phyloP scores from a whole-genome alignment of 208 protist species.

The Acanthamoeba healyi region DNA sequence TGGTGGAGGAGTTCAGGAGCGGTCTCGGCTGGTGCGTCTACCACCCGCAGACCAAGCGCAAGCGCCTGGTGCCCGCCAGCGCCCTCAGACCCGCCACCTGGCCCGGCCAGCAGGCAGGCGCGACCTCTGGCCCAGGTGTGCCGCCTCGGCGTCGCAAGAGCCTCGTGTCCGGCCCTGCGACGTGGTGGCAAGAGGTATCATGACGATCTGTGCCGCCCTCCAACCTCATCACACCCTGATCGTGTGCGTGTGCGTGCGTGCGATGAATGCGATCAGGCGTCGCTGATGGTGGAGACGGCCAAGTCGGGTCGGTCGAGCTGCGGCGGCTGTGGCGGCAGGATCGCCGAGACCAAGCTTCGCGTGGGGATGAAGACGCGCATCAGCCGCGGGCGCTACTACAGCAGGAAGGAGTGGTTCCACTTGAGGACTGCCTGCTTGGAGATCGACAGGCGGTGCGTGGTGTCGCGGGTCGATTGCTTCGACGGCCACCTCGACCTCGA shows the following conservation, averaged over 20 bases:
- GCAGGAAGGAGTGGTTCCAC: constrained; percentile 59
- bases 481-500: not conserved
- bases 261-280: not conserved
- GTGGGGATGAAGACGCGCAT: constrained; percentile 19
- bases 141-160: too few relatives aligned
- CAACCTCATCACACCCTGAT: not conserved
- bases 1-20: not conserved
- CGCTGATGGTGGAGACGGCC: constrained; percentile 9
- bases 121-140: too few relatives aligned
- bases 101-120: too few relatives aligned
- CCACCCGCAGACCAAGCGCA: not conserved
- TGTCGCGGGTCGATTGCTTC: not conserved
- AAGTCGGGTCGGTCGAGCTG: not conserved
- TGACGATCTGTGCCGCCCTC: not conserved
- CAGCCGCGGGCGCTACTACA: not conserved
- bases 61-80: not conserved
- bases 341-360: not conserved
- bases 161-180: not conserved
- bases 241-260: too few relatives aligned
- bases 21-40: not conserved
- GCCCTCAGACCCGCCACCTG: not conserved
- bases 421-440: constrained; percentile 37
- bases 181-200: not conserved
- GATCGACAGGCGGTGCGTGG: not conserved
- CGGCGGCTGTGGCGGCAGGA: not conserved